Evolutionary conservation across 257 asterid species (phyloP).

Genomic region (Salvia rosmarinus): DNA sequence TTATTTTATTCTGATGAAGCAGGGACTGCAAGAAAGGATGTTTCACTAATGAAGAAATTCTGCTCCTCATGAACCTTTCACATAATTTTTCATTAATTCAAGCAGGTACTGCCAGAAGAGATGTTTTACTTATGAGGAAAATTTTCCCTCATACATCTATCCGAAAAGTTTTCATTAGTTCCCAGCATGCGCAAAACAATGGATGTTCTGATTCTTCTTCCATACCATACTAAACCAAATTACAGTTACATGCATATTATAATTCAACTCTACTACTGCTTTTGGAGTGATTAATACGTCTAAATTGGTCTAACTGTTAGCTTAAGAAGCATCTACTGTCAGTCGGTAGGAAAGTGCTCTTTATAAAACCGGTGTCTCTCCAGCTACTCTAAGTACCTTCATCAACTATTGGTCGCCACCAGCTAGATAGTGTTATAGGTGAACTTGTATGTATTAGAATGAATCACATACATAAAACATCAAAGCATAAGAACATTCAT

Average conservation of each 20-base stretch:
- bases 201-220: not conserved
- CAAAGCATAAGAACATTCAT: not conserved
- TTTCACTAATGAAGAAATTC: not conserved
- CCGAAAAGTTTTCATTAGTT: not conserved
- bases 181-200: not conserved
- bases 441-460: not conserved
- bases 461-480: not conserved
- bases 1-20: not conserved
- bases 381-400: not conserved
- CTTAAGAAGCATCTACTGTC: slow-evolving; percentile 16
- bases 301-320: not conserved
- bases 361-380: not conserved
- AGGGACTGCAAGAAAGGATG: slow-evolving; percentile 5
- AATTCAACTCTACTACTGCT: not conserved
- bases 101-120: not conserved
- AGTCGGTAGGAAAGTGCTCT: not conserved
- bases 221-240: not conserved
- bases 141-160: not conserved
- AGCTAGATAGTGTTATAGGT: not conserved
- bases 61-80: not conserved
- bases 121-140: not conserved
- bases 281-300: not conserved
- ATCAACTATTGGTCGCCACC: slow-evolving; percentile 2
- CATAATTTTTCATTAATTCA: not conserved
- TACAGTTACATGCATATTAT: not conserved